Conservation (phyloP, 2,329 filamentous ascomycete genomes). For the Drechslerella coelobrocha region DNA sequence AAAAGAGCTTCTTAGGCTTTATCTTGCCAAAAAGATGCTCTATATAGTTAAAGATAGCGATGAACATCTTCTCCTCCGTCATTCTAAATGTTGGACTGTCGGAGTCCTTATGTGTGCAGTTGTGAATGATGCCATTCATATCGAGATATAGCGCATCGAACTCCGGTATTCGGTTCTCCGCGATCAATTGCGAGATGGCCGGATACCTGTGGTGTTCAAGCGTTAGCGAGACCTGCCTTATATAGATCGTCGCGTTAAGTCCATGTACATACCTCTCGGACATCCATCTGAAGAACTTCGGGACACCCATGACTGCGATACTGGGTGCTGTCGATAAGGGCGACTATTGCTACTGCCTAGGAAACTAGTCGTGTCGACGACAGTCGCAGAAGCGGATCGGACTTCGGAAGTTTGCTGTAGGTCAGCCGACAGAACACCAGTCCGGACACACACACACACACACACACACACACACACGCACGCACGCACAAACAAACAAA, state of each 20-base stretch:
- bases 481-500: slow-evolving; percentile 3
- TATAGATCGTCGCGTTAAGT: neutral
- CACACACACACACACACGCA: neutral
- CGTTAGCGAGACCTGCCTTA: neutral
- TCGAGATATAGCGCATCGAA: slow-evolving; percentile 97
- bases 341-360: slow-evolving; percentile 21
- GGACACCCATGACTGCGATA: slow-evolving; percentile 69
- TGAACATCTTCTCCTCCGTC: slow-evolving; percentile 99
- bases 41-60: slow-evolving; percentile 99
- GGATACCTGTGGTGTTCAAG: slow-evolving; percentile 68
- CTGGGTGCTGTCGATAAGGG: slow-evolving; percentile 35
- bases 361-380: slow-evolving; percentile 17
- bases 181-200: slow-evolving; percentile 95
- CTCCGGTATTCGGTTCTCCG: slow-evolving; percentile 97
- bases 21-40: slow-evolving; percentile 99
- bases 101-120: slow-evolving; percentile 96
- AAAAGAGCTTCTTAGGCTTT: slow-evolving; percentile 97
- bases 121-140: slow-evolving; percentile 99
- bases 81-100: slow-evolving; percentile 90
- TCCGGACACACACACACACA: neutral
- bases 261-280: slow-evolving; percentile 72
- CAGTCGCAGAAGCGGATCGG: slow-evolving; percentile 14
- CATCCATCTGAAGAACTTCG: slow-evolving; percentile 98
- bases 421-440: slow-evolving; percentile 42
- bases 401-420: slow-evolving; percentile 47